Percentiles rank a stretch among this genome's conserved stretches.
phyloP scores from a whole-genome alignment of 2,329 filamentous ascomycete species.

The Fusarium napiforme region DNA sequence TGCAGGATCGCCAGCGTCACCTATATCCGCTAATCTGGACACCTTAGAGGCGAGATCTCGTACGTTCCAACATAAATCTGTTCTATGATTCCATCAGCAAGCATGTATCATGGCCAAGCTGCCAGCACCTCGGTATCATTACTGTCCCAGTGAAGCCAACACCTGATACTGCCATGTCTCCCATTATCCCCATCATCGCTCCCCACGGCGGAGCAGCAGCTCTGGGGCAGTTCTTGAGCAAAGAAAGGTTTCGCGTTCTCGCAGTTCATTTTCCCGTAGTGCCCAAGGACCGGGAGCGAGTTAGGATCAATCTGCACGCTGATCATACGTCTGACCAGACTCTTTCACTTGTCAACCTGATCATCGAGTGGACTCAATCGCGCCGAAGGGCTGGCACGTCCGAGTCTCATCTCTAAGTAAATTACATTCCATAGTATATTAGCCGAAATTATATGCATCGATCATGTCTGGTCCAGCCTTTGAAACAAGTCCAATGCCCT shows the following conservation, averaged over 20 bases:
- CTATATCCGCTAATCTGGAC: neutral
- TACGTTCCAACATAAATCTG: neutral
- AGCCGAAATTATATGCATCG: too few species aligned
- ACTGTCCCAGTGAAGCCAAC: neutral
- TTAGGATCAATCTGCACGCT: neutral
- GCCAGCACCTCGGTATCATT: neutral
- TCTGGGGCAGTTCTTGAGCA: neutral
- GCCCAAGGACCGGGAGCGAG: neutral
- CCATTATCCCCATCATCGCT: neutral
- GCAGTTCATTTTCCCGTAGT: neutral
- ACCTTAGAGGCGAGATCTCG: neutral
- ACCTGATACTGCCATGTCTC: neutral
- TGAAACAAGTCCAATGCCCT: too few species aligned
- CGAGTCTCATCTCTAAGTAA: neutral
- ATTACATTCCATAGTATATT: too few species aligned
- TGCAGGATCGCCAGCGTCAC: fast-evolving
- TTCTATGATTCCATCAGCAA: neutral
- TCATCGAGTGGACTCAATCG: neutral
- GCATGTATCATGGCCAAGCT: neutral
- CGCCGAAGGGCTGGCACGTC: neutral
- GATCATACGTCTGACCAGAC: neutral
- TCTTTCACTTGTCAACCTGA: neutral
- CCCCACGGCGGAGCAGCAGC: neutral
- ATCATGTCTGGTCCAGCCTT: too few species aligned
- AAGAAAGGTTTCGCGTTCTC: neutral